A percentile compares a stretch with the other conserved stretches of the same genome.
These are phyloP conservation scores for Fusarium irregulare DNA, from an alignment of 2,329 filamentous ascomycete genomes.

Conservation along the genomic window DNA sequence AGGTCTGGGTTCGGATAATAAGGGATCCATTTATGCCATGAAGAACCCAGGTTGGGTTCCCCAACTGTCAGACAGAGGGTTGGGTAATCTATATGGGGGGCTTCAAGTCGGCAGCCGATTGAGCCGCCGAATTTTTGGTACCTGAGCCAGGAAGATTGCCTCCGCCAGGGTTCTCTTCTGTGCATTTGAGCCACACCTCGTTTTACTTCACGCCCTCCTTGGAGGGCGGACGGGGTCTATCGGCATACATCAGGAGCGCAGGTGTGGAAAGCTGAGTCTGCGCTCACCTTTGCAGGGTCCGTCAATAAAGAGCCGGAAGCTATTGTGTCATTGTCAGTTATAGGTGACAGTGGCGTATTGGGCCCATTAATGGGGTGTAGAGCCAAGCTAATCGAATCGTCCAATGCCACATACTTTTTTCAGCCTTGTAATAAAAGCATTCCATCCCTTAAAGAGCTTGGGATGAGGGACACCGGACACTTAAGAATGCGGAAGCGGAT, in stretches of 20 bases:
- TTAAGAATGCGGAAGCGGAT: constrained; percentile 10
- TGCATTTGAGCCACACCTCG: constrained; percentile 38
- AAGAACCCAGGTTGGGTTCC: constrained; percentile 27
- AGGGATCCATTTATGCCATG: constrained; percentile 29
- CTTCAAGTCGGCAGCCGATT: constrained; percentile 37
- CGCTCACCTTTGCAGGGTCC: constrained; percentile 25
- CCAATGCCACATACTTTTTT: constrained; percentile 40
- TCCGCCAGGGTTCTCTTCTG: constrained; percentile 27
- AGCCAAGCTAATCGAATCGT: constrained; percentile 38
- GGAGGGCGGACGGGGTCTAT: constrained; percentile 28
- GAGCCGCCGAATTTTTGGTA: constrained; percentile 38
- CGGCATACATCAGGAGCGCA: constrained; percentile 34
- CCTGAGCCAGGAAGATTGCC: constrained; percentile 35
- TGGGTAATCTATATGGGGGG: constrained; percentile 37
- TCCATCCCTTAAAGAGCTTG: constrained; percentile 27
- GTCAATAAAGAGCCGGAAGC: constrained; percentile 28
- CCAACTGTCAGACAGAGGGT: constrained; percentile 28
- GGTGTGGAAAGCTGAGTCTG: constrained; percentile 29
- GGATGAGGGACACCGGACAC: constrained; percentile 15
- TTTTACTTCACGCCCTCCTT: constrained; percentile 33
- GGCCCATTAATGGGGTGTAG: constrained; percentile 27
- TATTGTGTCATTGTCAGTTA: constrained; percentile 41
- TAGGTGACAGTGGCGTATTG: constrained; percentile 44
- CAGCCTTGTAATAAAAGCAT: constrained; percentile 40
- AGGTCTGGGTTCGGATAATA: constrained; percentile 24